A percentile compares a stretch with the other conserved stretches of the same genome.
phyloP scores from a whole-genome alignment of 1,139 yeast species.

The Meyerozyma guilliermondii region DNA sequence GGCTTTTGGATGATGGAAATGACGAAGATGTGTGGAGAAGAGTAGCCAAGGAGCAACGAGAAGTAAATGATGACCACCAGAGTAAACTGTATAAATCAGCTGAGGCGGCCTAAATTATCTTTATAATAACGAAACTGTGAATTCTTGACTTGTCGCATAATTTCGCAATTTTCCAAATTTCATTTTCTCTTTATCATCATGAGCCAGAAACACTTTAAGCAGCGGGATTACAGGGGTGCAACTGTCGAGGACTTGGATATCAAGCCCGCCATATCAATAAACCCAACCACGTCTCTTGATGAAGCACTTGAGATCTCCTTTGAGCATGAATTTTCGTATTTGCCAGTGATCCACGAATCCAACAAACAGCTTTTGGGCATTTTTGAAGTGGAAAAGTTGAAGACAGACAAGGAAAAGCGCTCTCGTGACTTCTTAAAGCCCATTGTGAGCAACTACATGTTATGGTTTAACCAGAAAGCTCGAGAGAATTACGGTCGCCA shows the following conservation, averaged over 20 bases:
- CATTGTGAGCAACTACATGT: constrained; percentile 34
- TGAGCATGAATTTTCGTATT: constrained; percentile 52
- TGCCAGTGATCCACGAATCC: constrained; percentile 52
- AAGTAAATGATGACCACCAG: constrained; percentile 21
- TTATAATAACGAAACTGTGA: not conserved
- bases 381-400: constrained; percentile 46
- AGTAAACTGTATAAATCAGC: constrained; percentile 32
- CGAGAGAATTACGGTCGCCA: constrained; percentile 22
- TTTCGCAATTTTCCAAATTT: not conserved
- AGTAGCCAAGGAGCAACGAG: constrained; percentile 40
- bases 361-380: constrained; percentile 52
- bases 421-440: constrained; percentile 17
- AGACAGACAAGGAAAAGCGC: constrained; percentile 15
- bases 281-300: constrained; percentile 45
- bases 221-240: constrained; percentile 14
- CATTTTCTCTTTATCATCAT: not conserved
- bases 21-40: constrained; percentile 80
- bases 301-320: constrained; percentile 47
- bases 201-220: not conserved
- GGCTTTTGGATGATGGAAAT: constrained; percentile 70
- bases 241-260: constrained; percentile 61
- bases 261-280: constrained; percentile 55
- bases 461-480: constrained; percentile 40
- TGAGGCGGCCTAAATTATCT: constrained; percentile 34
- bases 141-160: not conserved